These are phyloP conservation scores for Angomonas ambiguus DNA, from an alignment of 208 protist genomes.

Conservation along the genomic window DNA sequence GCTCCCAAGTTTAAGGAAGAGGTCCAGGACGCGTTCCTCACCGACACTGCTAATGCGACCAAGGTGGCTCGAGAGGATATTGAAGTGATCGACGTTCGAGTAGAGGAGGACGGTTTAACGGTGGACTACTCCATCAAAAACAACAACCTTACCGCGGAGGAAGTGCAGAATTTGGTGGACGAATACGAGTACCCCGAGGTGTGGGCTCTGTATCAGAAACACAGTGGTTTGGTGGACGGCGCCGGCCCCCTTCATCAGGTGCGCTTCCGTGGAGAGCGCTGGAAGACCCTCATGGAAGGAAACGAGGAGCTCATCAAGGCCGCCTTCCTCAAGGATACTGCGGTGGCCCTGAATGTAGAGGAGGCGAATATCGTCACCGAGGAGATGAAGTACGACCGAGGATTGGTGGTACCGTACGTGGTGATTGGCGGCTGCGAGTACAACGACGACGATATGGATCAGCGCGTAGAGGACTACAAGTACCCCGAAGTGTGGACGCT, in stretches of 20 bases:
- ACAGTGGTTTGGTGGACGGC: conserved; percentile 28
- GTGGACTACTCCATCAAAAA: conserved; percentile 33
- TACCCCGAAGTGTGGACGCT: conserved; percentile 39
- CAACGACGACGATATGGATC: conserved; percentile 25
- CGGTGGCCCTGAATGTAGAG: conserved; percentile 28
- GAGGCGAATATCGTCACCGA: conserved; percentile 21
- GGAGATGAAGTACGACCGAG: conserved; percentile 9
- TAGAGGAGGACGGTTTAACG: conserved; percentile 41
- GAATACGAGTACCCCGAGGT: conserved; percentile 46
- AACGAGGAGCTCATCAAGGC: conserved; percentile 16
- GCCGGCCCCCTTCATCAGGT: conserved; percentile 17
- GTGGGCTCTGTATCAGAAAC: conserved; percentile 45
- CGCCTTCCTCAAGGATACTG: conserved; percentile 40
- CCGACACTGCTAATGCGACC: conserved; percentile 39
- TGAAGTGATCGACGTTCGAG: conserved; percentile 22
- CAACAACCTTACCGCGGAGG: conserved; percentile 25
- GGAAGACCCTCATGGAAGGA: conserved; percentile 27
- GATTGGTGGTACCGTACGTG: conserved; percentile 28
- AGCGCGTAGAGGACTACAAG: conserved; percentile 32
- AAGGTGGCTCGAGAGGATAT: conserved; percentile 27
- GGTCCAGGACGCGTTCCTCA: conserved; percentile 42
- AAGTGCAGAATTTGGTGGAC: conserved; percentile 35
- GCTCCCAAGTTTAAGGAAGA: conserved; percentile 25
- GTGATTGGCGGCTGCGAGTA: conserved; percentile 19
- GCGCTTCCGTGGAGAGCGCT: conserved; percentile 43